Evolutionary conservation across 805 yeast species (phyloP).

Genomic region (Jamesozyma lodderae): DNA sequence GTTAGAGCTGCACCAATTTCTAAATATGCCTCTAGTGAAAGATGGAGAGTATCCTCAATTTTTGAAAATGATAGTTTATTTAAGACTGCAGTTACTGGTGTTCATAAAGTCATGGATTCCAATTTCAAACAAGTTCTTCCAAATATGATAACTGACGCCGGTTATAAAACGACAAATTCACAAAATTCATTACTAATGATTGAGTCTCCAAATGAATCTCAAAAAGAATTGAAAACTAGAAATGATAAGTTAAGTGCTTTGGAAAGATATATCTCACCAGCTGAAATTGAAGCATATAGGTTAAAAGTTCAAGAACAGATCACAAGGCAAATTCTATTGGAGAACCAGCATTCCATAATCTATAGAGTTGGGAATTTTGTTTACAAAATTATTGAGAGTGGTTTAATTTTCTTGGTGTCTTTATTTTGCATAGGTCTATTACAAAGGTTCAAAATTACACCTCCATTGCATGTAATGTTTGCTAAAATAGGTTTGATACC

Average conservation of each 20-base stretch:
- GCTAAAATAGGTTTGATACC: slow-evolving; percentile 27
- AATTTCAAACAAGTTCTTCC: slow-evolving; percentile 12
- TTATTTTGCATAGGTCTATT: slow-evolving; percentile 22
- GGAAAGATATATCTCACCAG: slow-evolving; percentile 21
- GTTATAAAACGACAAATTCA: not conserved
- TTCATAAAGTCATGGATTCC: slow-evolving; percentile 30
- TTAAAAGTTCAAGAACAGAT: slow-evolving; percentile 21
- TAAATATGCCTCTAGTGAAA: slow-evolving; percentile 38
- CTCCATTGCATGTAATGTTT: slow-evolving; percentile 27
- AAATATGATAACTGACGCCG: slow-evolving; percentile 4
- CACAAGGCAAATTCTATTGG: slow-evolving; percentile 16
- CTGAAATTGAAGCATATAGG: slow-evolving; percentile 20
- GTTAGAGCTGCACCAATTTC: slow-evolving; percentile 75
- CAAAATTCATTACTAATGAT: slow-evolving; percentile 1
- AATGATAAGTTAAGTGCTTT: slow-evolving; percentile 9
- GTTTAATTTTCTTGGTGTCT: slow-evolving; percentile 31
- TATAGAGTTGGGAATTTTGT: slow-evolving; percentile 24
- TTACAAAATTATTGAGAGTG: slow-evolving; percentile 33
- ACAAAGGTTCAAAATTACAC: slow-evolving; percentile 27
- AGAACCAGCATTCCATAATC: slow-evolving; percentile 10
- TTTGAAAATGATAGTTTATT: slow-evolving; percentile 34
- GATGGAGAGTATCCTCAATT: slow-evolving; percentile 36
- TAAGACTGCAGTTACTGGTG: slow-evolving; percentile 41
- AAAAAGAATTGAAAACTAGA: not conserved
- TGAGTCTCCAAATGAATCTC: slow-evolving; percentile 6